phyloP scores from a whole-genome alignment of 169 alveolate genomes.

The Cryptosporidium ubiquitum region DNA sequence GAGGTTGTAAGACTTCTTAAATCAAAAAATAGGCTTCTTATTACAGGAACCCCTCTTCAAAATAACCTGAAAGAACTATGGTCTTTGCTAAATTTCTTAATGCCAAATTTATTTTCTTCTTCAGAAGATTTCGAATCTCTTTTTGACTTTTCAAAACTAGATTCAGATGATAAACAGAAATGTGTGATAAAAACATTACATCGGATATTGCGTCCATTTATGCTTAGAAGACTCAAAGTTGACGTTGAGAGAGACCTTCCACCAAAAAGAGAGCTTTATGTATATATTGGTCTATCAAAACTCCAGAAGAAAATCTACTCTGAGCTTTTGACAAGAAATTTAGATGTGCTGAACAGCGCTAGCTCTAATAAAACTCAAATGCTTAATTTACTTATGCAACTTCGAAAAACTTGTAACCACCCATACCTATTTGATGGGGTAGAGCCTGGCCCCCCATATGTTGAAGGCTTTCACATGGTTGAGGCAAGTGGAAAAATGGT shows the following conservation, averaged over 20 bases:
- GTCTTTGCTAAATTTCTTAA: conserved; percentile 87
- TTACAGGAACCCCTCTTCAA: conserved; percentile 93
- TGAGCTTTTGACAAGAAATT: conserved; percentile 82
- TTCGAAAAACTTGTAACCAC: conserved; percentile 88
- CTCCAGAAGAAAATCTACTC: conserved; percentile 84
- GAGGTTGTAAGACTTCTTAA: conserved; percentile 83
- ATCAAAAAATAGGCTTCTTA: conserved; percentile 86
- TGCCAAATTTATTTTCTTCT: conserved; percentile 89
- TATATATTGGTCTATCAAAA: conserved; percentile 86
- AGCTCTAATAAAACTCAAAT: conserved; percentile 84
- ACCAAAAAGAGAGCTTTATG: conserved; percentile 88
- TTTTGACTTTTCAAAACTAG: conserved; percentile 85
- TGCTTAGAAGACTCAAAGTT: conserved; percentile 88
- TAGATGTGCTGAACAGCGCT: conserved; percentile 79
- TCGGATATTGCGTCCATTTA: conserved; percentile 87
- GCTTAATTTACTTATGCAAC: conserved; percentile 87
- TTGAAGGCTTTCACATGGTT: conserved; percentile 80
- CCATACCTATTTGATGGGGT: conserved; percentile 85
- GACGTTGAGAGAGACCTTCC: conserved; percentile 90
- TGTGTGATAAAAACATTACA: conserved; percentile 85
- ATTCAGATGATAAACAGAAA: conserved; percentile 85
- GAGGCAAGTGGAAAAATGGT: conserved; percentile 90
- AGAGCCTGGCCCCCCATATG: conserved; percentile 79
- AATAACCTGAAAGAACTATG: conserved; percentile 91
- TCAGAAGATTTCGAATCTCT: conserved; percentile 89